Conservation (phyloP, 2,329 filamentous ascomycete species). For the Coleophoma cylindrospora region DNA sequence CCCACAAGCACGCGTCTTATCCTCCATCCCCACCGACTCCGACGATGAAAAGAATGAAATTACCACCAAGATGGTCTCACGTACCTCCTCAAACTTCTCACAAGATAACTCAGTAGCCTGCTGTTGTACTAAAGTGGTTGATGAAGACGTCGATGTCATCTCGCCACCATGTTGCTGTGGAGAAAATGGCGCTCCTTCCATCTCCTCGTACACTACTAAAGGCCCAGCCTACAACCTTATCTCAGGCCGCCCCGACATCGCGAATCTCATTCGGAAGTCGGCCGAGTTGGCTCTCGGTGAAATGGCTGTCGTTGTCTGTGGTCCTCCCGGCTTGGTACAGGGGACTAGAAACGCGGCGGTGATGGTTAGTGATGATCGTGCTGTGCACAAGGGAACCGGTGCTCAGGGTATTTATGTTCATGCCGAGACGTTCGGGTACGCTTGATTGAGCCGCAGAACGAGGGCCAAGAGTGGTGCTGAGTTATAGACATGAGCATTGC, state of each 20-base stretch:
- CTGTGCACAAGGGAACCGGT: constrained; percentile 62
- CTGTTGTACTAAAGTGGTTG: constrained; percentile 42
- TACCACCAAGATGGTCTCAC: constrained; percentile 5
- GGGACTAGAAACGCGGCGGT: constrained; percentile 50
- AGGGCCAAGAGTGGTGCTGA: too few relatives aligned
- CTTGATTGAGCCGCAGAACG: background rate
- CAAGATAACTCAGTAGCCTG: constrained; percentile 29
- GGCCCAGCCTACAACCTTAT: constrained; percentile 15
- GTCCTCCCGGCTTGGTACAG: constrained; percentile 48
- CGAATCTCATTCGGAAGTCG: constrained; percentile 44
- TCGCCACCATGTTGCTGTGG: constrained; percentile 32
- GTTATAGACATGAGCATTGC: too few relatives aligned
- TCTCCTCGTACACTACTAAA: constrained; percentile 9
- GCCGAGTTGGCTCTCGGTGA: constrained; percentile 57
- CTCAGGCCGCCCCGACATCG: constrained; percentile 46
- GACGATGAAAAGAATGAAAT: constrained; percentile 13
- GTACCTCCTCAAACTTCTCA: background rate
- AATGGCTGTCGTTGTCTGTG: constrained; percentile 58
- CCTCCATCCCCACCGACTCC: background rate
- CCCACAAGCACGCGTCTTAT: constrained; percentile 5
- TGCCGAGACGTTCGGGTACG: constrained; percentile 50
- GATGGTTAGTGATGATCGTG: constrained; percentile 56
- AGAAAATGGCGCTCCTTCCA: constrained; percentile 15
- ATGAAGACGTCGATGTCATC: constrained; percentile 34
- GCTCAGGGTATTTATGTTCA: constrained; percentile 60